phyloP scores from a whole-genome alignment of 2,329 filamentous ascomycete species.

The Sporothrix euskadiensis region DNA sequence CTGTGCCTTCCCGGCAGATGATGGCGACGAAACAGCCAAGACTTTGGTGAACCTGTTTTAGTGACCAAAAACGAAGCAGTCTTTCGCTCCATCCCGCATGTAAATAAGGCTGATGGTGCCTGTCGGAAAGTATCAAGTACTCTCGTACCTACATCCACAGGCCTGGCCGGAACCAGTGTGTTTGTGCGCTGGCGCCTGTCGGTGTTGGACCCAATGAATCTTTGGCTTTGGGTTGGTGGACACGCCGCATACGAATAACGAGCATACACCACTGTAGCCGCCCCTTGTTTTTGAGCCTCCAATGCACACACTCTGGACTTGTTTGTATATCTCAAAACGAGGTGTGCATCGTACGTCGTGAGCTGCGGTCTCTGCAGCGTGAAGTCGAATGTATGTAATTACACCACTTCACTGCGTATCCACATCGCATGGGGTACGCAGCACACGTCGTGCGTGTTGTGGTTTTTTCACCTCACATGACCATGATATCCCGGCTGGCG shows the following conservation, averaged over 20 bases:
- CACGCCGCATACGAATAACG: neutral
- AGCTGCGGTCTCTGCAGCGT: neutral
- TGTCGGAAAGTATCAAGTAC: neutral
- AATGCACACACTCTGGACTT: neutral
- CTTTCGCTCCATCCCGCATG: neutral
- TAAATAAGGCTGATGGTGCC: slow-evolving; percentile 14
- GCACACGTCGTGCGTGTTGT: slow-evolving; percentile 6
- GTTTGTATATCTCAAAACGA: neutral
- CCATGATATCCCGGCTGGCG: slow-evolving; percentile 18
- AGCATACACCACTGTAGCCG: neutral
- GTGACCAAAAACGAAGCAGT: neutral
- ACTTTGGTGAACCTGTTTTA: neutral
- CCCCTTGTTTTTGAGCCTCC: slow-evolving; percentile 14
- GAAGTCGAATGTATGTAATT: neutral
- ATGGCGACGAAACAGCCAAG: slow-evolving; percentile 1
- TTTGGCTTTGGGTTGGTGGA: neutral
- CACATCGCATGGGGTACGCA: neutral
- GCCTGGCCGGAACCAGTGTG: neutral
- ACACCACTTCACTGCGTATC: neutral
- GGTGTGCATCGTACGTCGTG: neutral
- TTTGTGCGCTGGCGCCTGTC: neutral
- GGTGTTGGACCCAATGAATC: neutral
- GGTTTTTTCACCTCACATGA: slow-evolving; percentile 27
- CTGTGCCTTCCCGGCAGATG: neutral
- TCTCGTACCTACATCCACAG: neutral